phyloP scores from a whole-genome alignment of 2,329 filamentous ascomycete species.

The Orbilia brochopaga region DNA sequence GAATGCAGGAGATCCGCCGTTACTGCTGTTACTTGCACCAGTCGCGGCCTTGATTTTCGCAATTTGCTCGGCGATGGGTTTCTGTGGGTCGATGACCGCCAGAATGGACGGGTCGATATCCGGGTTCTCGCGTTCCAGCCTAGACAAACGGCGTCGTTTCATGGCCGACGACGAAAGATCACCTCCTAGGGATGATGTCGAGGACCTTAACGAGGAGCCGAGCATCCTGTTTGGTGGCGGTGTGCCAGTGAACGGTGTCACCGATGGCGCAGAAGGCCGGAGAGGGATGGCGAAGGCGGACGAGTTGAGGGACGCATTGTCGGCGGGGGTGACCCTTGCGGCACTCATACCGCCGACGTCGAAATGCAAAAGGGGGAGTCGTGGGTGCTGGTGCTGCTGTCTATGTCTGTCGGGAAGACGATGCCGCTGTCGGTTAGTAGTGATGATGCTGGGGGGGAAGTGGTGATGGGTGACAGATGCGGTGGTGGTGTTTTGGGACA shows the following conservation, averaged over 20 bases:
- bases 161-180: constrained; percentile 14
- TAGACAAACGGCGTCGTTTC: constrained; percentile 17
- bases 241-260: neutral
- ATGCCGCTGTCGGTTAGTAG: neutral
- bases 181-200: constrained; percentile 21
- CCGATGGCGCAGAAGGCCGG: neutral
- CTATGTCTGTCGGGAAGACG: neutral
- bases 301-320: neutral
- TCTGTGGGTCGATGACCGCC: constrained; percentile 36
- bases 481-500: neutral
- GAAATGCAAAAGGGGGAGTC: neutral
- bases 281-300: neutral
- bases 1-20: neutral
- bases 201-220: neutral
- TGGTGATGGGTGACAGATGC: neutral
- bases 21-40: neutral
- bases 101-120: constrained; percentile 38
- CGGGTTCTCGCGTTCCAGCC: constrained; percentile 42
- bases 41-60: constrained; percentile 38
- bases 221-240: neutral
- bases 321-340: neutral
- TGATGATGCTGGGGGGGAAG: neutral
- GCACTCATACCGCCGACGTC: neutral
- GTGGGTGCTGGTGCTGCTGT: neutral
- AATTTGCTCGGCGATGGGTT: constrained; percentile 37